Base-by-base conservation (phyloP, 352 stramenopile genomes). In the Phytophthora idaei region DNA sequence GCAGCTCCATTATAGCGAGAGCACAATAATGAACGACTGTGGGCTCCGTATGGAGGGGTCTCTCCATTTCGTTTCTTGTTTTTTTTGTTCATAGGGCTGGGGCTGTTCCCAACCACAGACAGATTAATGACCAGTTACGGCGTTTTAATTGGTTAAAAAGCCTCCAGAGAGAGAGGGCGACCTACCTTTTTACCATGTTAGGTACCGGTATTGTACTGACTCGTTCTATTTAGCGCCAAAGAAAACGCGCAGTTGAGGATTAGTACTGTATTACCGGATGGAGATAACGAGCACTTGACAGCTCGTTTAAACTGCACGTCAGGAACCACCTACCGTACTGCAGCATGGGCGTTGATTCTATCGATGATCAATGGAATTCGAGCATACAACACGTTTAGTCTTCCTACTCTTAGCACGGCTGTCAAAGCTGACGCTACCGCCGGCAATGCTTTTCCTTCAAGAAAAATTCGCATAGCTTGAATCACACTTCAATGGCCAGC, bases 1-100 rank as follows among this genome's bases (percentile, higher is more conserved):
- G 39, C 37, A 70, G 49, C 61, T 72, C 62, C 67, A 32, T 64
- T 56, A 72, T 75, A n/a, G 14, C 7, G 21, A 50, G 41, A 64
- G 48, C 36, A 61, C 66, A 71, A 50, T 63, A 61, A 61, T 62
- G 25, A 51, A 17, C 45, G 45, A 42, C 29, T 25, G 57, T 21
- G 53, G 34, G 12, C 58, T 63, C 32, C 32, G 32, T 37, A 46
- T 32, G 27, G 53, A 62, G 45, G 15, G 41, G 27, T 41, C 49
- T 36, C 28, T 44, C n/a, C n/a, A 55, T 58, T 71, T 45, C 56
- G 48, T 57, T 67, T 57, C 39, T 66, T 54, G 14, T 42, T 9
- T 37, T 42, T 42, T 42, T 42, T 42, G 36, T 42, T 29, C 47
- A 41, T 51, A 57, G 64, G 64, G 64, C 2, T 71, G 32, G 34